These are phyloP conservation scores for Durio zibethinus DNA, from an alignment of 345 rosid species.

Conservation along the genomic window DNA sequence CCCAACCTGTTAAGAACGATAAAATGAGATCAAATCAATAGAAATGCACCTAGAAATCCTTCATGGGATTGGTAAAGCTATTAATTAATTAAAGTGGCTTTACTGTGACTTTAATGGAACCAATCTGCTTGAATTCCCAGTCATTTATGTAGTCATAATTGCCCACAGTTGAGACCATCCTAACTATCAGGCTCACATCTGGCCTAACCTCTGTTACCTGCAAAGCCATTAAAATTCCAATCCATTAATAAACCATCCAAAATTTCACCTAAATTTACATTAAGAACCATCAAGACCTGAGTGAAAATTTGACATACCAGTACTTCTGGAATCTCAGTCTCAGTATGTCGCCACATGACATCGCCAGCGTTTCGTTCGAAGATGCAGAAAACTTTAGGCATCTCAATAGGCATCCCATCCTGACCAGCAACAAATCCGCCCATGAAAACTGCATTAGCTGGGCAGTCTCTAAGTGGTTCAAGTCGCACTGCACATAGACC, in stretches of 20 bases:
- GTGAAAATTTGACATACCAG: background rate
- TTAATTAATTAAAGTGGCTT: background rate
- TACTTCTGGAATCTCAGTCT: slow-evolving; percentile 29
- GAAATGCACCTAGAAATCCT: background rate
- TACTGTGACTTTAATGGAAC: slow-evolving; percentile 54
- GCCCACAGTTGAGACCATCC: slow-evolving; percentile 51
- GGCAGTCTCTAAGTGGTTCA: slow-evolving; percentile 45
- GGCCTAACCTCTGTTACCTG: slow-evolving; percentile 56
- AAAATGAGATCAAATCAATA: background rate
- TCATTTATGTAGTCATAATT: slow-evolving; percentile 47
- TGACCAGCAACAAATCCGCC: slow-evolving; percentile 35
- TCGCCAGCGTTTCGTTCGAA: slow-evolving; percentile 63
- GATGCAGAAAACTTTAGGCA: slow-evolving; percentile 42
- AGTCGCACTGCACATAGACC: slow-evolving; percentile 46
- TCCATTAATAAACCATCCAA: background rate
- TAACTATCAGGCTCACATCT: slow-evolving; percentile 50
- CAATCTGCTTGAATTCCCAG: slow-evolving; percentile 48
- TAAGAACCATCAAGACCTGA: background rate
- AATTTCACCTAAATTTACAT: slow-evolving; percentile 1
- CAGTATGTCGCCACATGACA: slow-evolving; percentile 51
- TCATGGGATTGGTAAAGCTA: background rate
- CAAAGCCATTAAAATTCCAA: background rate
- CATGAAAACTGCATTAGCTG: slow-evolving; percentile 46
- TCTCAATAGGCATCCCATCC: slow-evolving; percentile 38
- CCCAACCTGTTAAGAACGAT: slow-evolving; percentile 34